A percentile compares a stretch with the other conserved stretches of the same genome.
These are phyloP conservation scores for Nicotiana tomentosiformis DNA, from an alignment of 257 asterid genomes.

Conservation along the genomic window DNA sequence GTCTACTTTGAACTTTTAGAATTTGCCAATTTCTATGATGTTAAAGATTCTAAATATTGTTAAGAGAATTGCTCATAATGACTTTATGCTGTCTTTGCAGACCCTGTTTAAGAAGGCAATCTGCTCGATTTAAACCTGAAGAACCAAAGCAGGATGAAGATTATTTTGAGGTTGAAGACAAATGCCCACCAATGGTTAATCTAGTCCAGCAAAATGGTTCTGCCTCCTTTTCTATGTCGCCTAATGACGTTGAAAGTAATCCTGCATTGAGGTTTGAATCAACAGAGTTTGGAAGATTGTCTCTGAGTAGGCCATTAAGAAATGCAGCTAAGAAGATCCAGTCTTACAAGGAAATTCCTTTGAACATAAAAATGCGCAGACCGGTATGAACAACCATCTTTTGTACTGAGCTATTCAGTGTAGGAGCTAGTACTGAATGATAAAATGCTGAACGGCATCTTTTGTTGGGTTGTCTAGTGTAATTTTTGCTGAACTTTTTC, in stretches of 20 bases:
- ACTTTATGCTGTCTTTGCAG: slow-evolving; percentile 21
- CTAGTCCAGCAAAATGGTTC: slow-evolving; percentile 24
- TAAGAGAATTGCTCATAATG: background rate
- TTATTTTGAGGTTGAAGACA: slow-evolving; percentile 6
- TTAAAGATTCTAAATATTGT: background rate
- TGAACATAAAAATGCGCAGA: slow-evolving; percentile 67
- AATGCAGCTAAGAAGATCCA: slow-evolving; percentile 56
- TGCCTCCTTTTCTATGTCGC: too few relatives aligned
- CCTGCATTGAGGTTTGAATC: slow-evolving; percentile 12
- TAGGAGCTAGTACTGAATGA: background rate
- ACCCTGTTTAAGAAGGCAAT: slow-evolving; percentile 48
- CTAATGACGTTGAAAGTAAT: slow-evolving; percentile 5
- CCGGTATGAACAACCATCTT: slow-evolving; percentile 17
- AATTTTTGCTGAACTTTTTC: background rate
- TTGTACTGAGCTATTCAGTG: background rate
- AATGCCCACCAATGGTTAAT: slow-evolving; percentile 14
- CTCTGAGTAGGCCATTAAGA: slow-evolving; percentile 56
- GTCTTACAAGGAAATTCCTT: slow-evolving; percentile 60
- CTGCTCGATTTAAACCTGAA: slow-evolving; percentile 36
- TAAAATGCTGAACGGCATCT: background rate
- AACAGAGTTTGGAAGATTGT: slow-evolving; percentile 33
- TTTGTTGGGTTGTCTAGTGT: background rate
- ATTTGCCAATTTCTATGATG: background rate
- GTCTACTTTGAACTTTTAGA: background rate
- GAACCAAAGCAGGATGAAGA: background rate